Evolutionary conservation across 306 rosid genomes (phyloP).

Genomic region (Sphenostylis stenocarpa): DNA sequence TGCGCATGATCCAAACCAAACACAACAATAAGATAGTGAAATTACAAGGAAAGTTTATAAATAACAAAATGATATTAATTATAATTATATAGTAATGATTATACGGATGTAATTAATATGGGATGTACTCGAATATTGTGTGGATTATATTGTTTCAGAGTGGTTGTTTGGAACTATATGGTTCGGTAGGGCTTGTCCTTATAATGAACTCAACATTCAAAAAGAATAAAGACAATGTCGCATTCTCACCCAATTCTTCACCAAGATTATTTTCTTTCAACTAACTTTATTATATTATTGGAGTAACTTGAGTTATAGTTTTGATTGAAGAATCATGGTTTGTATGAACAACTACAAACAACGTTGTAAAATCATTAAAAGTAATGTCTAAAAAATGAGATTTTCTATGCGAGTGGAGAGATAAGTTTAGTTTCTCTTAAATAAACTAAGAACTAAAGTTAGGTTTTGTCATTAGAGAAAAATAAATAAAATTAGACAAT

Average conservation of each 20-base stretch:
- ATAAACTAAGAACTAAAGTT: no score
- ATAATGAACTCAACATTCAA: background rate
- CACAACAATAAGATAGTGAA: background rate
- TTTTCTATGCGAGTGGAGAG: no score
- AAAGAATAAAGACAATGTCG: background rate
- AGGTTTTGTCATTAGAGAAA: no score
- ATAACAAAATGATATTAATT: background rate
- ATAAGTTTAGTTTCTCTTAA: no score
- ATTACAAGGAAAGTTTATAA: background rate
- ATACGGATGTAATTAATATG: background rate
- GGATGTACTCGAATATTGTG: background rate
- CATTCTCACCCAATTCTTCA: background rate
- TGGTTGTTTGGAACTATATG: background rate
- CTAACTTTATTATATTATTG: no score
- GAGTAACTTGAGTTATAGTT: no score
- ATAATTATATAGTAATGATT: background rate
- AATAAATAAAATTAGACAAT: no score
- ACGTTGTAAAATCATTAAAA: no score
- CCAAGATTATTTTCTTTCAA: no score
- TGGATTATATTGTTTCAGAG: background rate
- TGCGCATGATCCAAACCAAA: background rate
- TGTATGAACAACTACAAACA: no score
- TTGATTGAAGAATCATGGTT: no score
- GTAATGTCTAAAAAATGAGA: no score
- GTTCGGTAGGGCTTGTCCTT: slow-evolving; percentile 20